phyloP scores from a whole-genome alignment of 495 filamentous ascomycete species.

The Hyaloscypha finlandica region DNA sequence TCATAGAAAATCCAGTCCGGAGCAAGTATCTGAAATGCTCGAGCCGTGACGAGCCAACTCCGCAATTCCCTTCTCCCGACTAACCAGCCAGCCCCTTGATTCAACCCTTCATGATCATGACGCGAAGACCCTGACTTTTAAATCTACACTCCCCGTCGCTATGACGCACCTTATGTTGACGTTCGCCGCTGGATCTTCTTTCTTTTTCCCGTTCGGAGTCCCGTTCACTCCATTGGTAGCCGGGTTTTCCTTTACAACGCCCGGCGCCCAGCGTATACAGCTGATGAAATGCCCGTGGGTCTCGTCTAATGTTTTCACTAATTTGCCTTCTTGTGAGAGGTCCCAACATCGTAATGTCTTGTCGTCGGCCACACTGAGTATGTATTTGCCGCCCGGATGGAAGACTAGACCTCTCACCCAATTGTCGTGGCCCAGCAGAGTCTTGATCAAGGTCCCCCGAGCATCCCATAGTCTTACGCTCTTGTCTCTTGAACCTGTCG shows the following conservation, averaged over 20 bases:
- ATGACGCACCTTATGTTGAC: slow-evolving; percentile 58
- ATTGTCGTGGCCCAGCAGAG: slow-evolving; percentile 89
- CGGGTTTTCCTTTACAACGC: slow-evolving; percentile 59
- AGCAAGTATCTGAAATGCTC: neutral
- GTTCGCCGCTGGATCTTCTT: slow-evolving; percentile 38
- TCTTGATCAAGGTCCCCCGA: slow-evolving; percentile 84
- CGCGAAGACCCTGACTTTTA: slow-evolving; percentile 62
- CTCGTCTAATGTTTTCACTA: slow-evolving; percentile 79
- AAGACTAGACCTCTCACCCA: slow-evolving; percentile 90
- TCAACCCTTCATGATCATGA: slow-evolving; percentile 25
- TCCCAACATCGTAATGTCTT: slow-evolving; percentile 97
- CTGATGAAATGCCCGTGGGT: slow-evolving; percentile 86
- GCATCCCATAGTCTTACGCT: slow-evolving; percentile 89
- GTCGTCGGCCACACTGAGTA: slow-evolving; percentile 84
- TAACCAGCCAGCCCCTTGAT: neutral
- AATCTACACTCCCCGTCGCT: slow-evolving; percentile 63
- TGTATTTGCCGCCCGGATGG: slow-evolving; percentile 92
- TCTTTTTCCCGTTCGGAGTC: slow-evolving; percentile 53
- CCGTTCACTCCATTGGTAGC: slow-evolving; percentile 50
- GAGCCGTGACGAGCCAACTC: slow-evolving; percentile 18
- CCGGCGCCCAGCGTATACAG: slow-evolving; percentile 90
- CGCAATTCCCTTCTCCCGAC: slow-evolving; percentile 21
- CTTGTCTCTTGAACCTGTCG: slow-evolving; percentile 89
- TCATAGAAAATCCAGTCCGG: neutral
- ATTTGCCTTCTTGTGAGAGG: slow-evolving; percentile 83